These are phyloP conservation scores for Dactylonectria estremocensis DNA, from an alignment of 2,329 filamentous ascomycete genomes.

Conservation along the genomic window DNA sequence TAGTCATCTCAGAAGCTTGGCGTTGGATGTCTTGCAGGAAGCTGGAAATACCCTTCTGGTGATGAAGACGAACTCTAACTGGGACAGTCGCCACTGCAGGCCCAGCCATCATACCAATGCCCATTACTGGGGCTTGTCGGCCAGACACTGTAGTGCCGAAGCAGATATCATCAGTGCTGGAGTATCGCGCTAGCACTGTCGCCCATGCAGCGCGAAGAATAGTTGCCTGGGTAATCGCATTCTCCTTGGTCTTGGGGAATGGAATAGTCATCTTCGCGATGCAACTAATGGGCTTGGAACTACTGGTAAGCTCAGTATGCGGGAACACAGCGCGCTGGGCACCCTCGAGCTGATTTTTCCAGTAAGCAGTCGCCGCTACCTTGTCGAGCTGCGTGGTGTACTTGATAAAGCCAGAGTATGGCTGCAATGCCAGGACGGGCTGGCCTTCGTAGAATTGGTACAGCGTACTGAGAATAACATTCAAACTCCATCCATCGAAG, in stretches of 20 bases:
- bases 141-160: slow-evolving; percentile 62
- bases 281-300: slow-evolving; percentile 64
- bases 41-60: slow-evolving; percentile 11
- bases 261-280: slow-evolving; percentile 25
- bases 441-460: slow-evolving; percentile 5
- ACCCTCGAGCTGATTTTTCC: slow-evolving; percentile 14
- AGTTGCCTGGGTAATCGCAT: slow-evolving; percentile 29
- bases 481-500: slow-evolving; percentile 18
- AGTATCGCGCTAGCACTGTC: slow-evolving; percentile 66
- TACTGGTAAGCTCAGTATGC: slow-evolving; percentile 60
- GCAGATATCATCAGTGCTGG: slow-evolving; percentile 55
- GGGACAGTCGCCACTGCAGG: slow-evolving; percentile 60
- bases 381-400: slow-evolving; percentile 8
- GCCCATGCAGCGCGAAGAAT: slow-evolving; percentile 61
- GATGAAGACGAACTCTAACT: slow-evolving; percentile 56
- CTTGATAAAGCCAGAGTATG: slow-evolving; percentile 17
- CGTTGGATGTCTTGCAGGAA: slow-evolving; percentile 34
- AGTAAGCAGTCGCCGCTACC: slow-evolving; percentile 1
- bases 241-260: neutral
- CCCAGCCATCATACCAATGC: slow-evolving; percentile 39
- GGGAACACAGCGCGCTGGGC: slow-evolving; percentile 56
- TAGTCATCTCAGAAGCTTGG: slow-evolving; percentile 36
- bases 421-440: neutral
- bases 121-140: slow-evolving; percentile 46
- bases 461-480: slow-evolving; percentile 6